These are phyloP conservation scores for Syzygium grande DNA, from an alignment of 345 rosid species.

Conservation along the genomic window DNA sequence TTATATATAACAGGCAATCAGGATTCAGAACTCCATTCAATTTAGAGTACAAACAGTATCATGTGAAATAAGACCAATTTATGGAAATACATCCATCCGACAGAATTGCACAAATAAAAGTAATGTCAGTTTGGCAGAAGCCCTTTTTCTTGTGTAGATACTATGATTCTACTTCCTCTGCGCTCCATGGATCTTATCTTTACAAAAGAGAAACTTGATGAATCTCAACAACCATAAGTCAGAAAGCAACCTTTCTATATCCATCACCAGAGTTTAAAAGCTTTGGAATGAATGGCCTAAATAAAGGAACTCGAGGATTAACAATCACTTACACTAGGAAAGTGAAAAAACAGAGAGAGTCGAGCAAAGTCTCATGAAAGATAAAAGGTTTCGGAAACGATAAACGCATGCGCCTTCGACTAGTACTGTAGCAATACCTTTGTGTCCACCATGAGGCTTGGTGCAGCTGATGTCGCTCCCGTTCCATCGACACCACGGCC, in stretches of 20 bases:
- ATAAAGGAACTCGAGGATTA: neutral
- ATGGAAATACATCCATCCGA: neutral
- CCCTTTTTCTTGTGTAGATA: neutral
- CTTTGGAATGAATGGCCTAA: neutral
- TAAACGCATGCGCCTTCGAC: neutral
- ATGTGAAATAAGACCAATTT: neutral
- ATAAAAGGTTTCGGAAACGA: neutral
- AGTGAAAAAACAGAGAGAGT: neutral
- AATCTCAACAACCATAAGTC: neutral
- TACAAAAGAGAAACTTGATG: neutral
- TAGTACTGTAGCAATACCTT: neutral
- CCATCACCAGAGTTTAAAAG: neutral
- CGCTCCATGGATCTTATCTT: neutral
- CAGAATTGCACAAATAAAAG: neutral
- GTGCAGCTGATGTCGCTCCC: neutral
- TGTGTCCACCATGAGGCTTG: neutral
- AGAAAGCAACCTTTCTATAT: neutral
- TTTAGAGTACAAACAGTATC: neutral
- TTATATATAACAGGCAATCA: neutral
- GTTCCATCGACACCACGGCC: accelerated
- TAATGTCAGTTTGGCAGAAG: neutral
- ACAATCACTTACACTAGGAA: neutral
- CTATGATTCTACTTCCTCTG: neutral
- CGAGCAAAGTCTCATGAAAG: neutral
- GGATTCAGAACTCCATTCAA: neutral